These are phyloP conservation scores for Osmanthus fragrans DNA, from an alignment of 257 asterid species.

Conservation along the genomic window DNA sequence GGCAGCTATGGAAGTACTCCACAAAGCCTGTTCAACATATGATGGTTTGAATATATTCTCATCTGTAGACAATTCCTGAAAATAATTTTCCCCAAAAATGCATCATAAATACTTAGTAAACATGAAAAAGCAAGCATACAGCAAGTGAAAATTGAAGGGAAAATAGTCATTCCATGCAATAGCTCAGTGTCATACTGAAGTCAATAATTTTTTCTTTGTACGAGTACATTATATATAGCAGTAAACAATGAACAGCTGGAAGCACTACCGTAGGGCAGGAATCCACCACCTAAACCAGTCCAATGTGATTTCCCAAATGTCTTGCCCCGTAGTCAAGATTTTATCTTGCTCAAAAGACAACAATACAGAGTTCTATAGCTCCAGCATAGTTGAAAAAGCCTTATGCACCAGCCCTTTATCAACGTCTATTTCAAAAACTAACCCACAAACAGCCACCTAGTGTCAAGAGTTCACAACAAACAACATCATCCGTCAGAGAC, in stretches of 20 bases:
- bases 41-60: slow-evolving; percentile 63
- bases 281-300: background rate
- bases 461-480: too few relatives aligned
- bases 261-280: background rate
- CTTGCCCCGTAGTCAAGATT: background rate
- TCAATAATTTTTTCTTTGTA: background rate
- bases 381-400: background rate
- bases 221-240: background rate
- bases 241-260: background rate
- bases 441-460: too few relatives aligned
- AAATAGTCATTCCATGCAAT: background rate
- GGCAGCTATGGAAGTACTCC: slow-evolving; percentile 55
- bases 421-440: too few relatives aligned
- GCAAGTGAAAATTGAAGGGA: background rate
- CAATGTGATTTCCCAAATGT: too few relatives aligned
- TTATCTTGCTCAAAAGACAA: background rate
- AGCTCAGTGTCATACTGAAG: background rate
- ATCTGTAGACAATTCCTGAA: slow-evolving; percentile 54
- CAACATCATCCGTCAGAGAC: too few relatives aligned
- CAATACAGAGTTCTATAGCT: background rate
- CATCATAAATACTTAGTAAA: background rate
- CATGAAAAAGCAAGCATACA: background rate
- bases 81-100: slow-evolving; percentile 6
- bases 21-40: slow-evolving; percentile 83
- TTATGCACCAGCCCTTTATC: too few relatives aligned